Evolutionary conservation across 129 eudicot genomes (phyloP).

Genomic region (Centella asiatica): DNA sequence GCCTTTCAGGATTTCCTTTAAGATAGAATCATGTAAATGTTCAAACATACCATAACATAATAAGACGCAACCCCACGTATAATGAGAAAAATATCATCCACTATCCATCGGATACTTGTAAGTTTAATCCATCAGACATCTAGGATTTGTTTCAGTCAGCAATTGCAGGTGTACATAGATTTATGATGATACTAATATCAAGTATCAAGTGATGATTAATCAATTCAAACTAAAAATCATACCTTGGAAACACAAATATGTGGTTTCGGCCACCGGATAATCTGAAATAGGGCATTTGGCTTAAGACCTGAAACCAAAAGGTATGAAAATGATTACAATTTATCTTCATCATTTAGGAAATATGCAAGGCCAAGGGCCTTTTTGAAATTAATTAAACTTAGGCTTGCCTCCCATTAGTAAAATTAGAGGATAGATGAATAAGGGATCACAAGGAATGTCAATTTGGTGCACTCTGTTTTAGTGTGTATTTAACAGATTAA

Average conservation of each 20-base stretch:
- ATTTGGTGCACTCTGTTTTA: not conserved
- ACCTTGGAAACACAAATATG: constrained; percentile 95
- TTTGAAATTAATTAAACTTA: not conserved
- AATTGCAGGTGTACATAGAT: not conserved
- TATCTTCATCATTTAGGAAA: not conserved
- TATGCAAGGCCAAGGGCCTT: not conserved
- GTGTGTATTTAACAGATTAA: not conserved
- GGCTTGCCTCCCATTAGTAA: too few species aligned
- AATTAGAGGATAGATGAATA: too few species aligned
- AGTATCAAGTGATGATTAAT: too few species aligned
- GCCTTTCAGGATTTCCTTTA: not conserved
- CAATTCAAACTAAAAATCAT: not conserved
- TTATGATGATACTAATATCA: not conserved
- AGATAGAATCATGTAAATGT: not conserved
- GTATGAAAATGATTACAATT: not conserved
- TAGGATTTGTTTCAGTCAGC: not conserved
- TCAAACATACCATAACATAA: not conserved
- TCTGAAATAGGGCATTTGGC: constrained; percentile 97
- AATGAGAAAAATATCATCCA: not conserved
- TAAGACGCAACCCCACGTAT: not conserved
- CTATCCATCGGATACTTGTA: not conserved
- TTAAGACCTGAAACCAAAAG: constrained; percentile 66
- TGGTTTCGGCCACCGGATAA: constrained; percentile 90
- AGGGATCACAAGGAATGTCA: too few species aligned
- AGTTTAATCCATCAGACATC: not conserved